Evolutionary conservation across 164 flowering plant genomes (phyloP).

Genomic region (Paratinospora sagittata): DNA sequence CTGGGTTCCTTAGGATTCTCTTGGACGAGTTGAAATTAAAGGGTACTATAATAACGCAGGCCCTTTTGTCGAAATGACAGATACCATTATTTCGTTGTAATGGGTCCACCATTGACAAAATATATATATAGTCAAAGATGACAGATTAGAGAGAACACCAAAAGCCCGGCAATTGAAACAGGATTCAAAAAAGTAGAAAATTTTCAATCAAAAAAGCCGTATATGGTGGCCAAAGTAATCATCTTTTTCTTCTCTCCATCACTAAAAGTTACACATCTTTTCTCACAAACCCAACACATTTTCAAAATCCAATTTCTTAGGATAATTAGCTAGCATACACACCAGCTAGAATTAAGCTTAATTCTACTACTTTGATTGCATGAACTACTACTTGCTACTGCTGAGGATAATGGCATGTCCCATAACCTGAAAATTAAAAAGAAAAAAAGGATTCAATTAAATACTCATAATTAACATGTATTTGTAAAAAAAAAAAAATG

Average conservation of each 20-base stretch:
- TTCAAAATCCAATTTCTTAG: background rate
- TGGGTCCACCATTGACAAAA: background rate
- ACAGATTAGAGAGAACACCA: background rate
- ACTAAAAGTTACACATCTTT: slow-evolving; percentile 3
- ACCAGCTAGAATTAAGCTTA: no score
- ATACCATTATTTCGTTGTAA: background rate
- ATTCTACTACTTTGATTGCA: background rate
- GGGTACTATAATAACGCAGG: background rate
- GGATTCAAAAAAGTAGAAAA: background rate
- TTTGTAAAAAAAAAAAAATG: no score
- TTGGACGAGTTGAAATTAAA: background rate
- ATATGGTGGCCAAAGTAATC: background rate
- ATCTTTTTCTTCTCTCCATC: slow-evolving; percentile 4
- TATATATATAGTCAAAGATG: background rate
- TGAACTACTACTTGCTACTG: slow-evolving; percentile 32
- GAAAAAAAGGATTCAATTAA: background rate
- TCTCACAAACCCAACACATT: slow-evolving; percentile 4
- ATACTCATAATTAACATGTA: no score
- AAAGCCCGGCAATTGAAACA: no score
- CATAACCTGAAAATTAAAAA: slow-evolving; percentile 40
- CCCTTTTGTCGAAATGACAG: no score
- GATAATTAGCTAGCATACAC: background rate
- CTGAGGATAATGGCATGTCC: slow-evolving; percentile 47
- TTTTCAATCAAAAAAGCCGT: slow-evolving; percentile 6
- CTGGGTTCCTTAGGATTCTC: background rate